Percentiles rank a stretch among this genome's conserved stretches.
Evolutionary conservation across 768 basidiomycete species (phyloP).

Genomic region (Mrakia frigida): DNA sequence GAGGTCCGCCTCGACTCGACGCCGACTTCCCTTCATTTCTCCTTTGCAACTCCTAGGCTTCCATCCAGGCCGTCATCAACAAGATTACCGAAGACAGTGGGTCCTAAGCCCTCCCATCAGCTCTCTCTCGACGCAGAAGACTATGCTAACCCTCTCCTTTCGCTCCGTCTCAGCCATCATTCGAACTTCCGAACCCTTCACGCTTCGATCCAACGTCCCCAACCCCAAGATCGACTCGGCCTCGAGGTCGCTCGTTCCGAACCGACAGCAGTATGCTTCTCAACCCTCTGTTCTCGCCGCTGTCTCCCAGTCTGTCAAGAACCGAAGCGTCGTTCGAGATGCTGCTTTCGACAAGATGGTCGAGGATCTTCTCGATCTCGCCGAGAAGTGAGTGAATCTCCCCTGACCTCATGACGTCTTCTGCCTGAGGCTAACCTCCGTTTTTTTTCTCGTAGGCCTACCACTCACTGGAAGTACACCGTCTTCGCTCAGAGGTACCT

Average conservation of each 20-base stretch:
- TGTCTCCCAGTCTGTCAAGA: background rate
- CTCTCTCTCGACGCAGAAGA: conserved; percentile 23
- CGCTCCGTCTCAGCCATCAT: conserved; percentile 59
- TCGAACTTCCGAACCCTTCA: conserved; percentile 27
- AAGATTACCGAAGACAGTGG: conserved; percentile 62
- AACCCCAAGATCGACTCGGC: conserved; percentile 4
- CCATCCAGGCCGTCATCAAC: conserved; percentile 65
- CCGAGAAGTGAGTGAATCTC: conserved; percentile 20
- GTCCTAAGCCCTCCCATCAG: conserved; percentile 31
- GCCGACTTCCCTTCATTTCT: background rate
- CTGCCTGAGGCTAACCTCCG: background rate
- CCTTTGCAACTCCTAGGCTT: conserved; percentile 51
- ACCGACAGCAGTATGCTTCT: conserved; percentile 1
- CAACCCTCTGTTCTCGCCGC: background rate
- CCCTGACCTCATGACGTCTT: background rate
- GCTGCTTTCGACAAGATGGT: conserved; percentile 22
- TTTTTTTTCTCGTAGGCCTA: background rate
- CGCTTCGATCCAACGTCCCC: conserved; percentile 8
- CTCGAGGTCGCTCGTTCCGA: background rate
- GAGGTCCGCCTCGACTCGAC: background rate
- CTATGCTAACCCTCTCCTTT: conserved; percentile 48
- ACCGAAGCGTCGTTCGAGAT: conserved; percentile 10
- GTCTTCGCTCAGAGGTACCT: conserved; percentile 29
- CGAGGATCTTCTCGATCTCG: conserved; percentile 23
- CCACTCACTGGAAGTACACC: conserved; percentile 31